A percentile compares a stretch with the other conserved stretches of the same genome.
phyloP scores from a whole-genome alignment of 2,329 filamentous ascomycete species.

The Neurospora sp. region DNA sequence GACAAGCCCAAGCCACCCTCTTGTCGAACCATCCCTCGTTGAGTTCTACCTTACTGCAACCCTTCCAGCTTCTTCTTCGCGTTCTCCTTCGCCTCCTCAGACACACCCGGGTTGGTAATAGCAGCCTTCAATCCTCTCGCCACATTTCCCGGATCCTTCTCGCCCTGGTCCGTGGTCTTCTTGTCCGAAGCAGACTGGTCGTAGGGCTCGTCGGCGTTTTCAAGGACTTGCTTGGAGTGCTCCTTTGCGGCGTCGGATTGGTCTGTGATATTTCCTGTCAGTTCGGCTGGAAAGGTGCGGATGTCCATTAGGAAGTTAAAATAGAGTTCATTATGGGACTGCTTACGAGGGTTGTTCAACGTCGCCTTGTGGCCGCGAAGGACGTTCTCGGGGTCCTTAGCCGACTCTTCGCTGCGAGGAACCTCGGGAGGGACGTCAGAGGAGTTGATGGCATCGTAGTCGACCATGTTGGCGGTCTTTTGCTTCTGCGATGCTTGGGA shows the following conservation, averaged over 20 bases:
- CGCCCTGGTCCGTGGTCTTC: background rate
- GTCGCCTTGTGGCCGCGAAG: too few species aligned
- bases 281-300: too few species aligned
- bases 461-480: background rate
- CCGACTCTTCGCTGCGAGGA: slow-evolving; percentile 3
- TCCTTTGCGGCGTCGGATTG: too few species aligned
- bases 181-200: slow-evolving; percentile 1
- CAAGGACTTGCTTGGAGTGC: background rate
- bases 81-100: slow-evolving; percentile 7
- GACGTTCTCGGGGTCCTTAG: background rate
- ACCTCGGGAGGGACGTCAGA: slow-evolving; percentile 7
- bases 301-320: too few species aligned
- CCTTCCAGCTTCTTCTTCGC: slow-evolving; percentile 6
- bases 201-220: slow-evolving; percentile 6
- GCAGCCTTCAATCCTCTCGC: slow-evolving; percentile 8
- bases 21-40: background rate
- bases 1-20: background rate
- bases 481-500: too few species aligned
- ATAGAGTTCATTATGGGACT: too few species aligned
- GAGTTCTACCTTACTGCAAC: background rate
- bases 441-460: slow-evolving; percentile 1
- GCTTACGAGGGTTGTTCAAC: too few species aligned
- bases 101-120: slow-evolving; percentile 8
- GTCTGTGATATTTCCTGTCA: too few species aligned
- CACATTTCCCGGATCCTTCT: slow-evolving; percentile 7